A percentile compares a stretch with the other conserved stretches of the same genome.
Conservation (phyloP, 2,329 filamentous ascomycete genomes). For the Phyllosticta capitalensis region DNA sequence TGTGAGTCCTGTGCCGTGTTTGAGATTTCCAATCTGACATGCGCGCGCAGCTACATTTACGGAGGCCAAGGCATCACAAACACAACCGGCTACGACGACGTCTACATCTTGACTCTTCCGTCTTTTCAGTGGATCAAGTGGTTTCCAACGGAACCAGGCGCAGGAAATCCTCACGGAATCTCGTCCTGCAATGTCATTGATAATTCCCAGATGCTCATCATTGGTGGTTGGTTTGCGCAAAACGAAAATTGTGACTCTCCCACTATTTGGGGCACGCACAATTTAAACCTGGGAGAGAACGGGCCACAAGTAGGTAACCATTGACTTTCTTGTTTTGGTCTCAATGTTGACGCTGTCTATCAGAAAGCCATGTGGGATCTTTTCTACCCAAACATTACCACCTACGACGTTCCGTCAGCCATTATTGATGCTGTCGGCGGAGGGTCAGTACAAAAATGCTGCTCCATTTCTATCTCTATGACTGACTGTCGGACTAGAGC, state of each 20-base stretch:
- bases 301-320: conserved; percentile 25
- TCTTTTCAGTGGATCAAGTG: conserved; percentile 55
- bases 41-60: conserved; percentile 46
- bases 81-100: conserved; percentile 48
- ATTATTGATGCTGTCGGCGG: conserved; percentile 40
- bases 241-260: conserved; percentile 43
- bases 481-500: conserved; percentile 23
- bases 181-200: conserved; percentile 48
- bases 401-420: conserved; percentile 46
- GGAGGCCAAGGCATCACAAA: conserved; percentile 46
- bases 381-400: conserved; percentile 41
- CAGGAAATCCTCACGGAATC: conserved; percentile 45
- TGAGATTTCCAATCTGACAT: not conserved
- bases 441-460: conserved; percentile 18
- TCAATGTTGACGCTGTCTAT: too few relatives aligned
- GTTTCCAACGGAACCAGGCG: conserved; percentile 35
- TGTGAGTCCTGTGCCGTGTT: conserved; percentile 35
- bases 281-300: conserved; percentile 44
- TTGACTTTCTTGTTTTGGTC: too few relatives aligned
- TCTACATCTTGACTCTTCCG: conserved; percentile 53
- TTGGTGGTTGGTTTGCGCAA: conserved; percentile 50
- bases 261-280: conserved; percentile 46
- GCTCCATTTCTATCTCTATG: not conserved
- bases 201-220: conserved; percentile 51
- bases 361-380: conserved; percentile 40